Evolutionary conservation across 495 filamentous ascomycete species (phyloP).

Genomic region (Pyrenopolyporus hunteri): DNA sequence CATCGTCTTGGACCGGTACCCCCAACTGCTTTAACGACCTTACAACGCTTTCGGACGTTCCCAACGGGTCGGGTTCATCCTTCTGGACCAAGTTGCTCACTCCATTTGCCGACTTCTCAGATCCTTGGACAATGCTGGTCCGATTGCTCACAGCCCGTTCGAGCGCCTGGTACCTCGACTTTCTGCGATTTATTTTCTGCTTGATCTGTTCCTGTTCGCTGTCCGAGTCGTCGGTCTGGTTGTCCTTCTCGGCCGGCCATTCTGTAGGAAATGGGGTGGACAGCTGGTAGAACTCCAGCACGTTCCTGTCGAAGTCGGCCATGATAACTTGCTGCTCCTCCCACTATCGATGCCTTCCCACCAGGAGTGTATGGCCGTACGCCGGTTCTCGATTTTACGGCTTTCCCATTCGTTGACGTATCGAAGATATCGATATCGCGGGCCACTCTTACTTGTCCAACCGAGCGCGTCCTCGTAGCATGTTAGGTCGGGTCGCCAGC

Average conservation of each 20-base stretch:
- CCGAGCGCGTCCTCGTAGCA: conserved; percentile 3
- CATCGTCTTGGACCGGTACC: conserved; percentile 83
- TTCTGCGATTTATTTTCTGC: conserved; percentile 61
- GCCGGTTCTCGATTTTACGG: conserved; percentile 10
- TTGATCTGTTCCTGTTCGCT: conserved; percentile 58
- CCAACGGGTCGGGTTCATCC: conserved; percentile 91
- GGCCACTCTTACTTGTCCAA: background rate
- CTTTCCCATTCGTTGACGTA: conserved; percentile 15
- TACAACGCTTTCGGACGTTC: conserved; percentile 81
- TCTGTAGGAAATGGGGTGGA: conserved; percentile 76
- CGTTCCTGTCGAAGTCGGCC: conserved; percentile 71
- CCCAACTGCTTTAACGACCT: conserved; percentile 75
- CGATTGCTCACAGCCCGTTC: conserved; percentile 73
- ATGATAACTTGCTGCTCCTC: conserved; percentile 32
- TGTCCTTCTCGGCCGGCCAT: conserved; percentile 85
- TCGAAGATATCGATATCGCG: background rate
- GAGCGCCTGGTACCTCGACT: conserved; percentile 82
- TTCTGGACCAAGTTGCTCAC: conserved; percentile 79
- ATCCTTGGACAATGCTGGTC: conserved; percentile 68
- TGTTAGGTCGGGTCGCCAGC: background rate
- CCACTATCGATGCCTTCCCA: conserved; percentile 10
- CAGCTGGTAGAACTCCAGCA: conserved; percentile 90
- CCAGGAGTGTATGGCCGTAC: conserved; percentile 19
- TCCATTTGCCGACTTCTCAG: conserved; percentile 67
- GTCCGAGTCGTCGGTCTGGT: conserved; percentile 68